phyloP scores from a whole-genome alignment of 768 basidiomycete genomes.

The Termitomyces titanicus region DNA sequence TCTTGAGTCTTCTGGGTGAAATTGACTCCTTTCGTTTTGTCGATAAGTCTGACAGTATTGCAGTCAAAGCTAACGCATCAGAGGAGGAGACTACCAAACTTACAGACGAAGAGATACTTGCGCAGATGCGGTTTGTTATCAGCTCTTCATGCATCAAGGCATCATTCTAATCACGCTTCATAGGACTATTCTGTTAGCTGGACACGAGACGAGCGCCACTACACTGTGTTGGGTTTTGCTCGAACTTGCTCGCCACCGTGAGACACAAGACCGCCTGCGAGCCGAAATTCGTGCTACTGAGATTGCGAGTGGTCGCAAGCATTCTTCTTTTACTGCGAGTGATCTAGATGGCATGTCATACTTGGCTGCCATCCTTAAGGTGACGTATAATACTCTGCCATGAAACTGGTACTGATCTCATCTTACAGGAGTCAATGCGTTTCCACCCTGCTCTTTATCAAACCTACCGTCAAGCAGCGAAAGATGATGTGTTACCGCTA shows the following conservation, averaged over 20 bases:
- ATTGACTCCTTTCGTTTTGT: background rate
- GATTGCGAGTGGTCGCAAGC: conserved; percentile 32
- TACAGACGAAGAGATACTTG: conserved; percentile 36
- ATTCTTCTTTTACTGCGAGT: conserved; percentile 36
- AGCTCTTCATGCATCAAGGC: background rate
- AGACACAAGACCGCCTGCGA: conserved; percentile 59
- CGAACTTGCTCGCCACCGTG: conserved; percentile 55
- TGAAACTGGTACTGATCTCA: background rate
- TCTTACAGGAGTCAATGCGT: conserved; percentile 44
- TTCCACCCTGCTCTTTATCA: conserved; percentile 51
- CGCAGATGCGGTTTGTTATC: conserved; percentile 31
- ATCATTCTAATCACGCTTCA: background rate
- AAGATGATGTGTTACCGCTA: conserved; percentile 59
- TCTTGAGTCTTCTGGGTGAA: conserved; percentile 54
- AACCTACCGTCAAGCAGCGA: conserved; percentile 45
- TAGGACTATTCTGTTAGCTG: conserved; percentile 44
- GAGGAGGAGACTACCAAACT: conserved; percentile 31
- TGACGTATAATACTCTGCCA: conserved; percentile 5
- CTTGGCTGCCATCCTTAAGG: conserved; percentile 46
- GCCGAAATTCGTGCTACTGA: conserved; percentile 48
- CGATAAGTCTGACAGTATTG: background rate
- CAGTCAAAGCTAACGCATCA: conserved; percentile 44
- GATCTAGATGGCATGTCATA: conserved; percentile 52
- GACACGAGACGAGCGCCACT: conserved; percentile 62
- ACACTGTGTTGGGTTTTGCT: conserved; percentile 59